These are phyloP conservation scores for Zangia roseola DNA, from an alignment of 768 basidiomycete genomes.

Conservation along the genomic window DNA sequence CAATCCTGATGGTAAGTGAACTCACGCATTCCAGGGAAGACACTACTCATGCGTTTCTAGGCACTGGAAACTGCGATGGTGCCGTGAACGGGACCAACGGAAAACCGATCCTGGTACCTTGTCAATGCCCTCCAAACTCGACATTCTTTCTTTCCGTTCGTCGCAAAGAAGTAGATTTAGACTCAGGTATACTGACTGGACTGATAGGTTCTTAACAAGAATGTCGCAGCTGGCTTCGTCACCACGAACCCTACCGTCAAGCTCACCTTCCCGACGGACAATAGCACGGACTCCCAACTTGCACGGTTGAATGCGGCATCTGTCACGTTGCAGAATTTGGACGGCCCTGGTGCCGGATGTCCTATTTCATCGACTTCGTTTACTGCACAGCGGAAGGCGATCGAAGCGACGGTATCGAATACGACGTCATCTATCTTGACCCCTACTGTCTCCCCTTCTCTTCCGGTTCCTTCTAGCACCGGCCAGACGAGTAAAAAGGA, in stretches of 20 bases:
- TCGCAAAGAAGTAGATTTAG: background rate
- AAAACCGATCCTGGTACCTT: conserved; percentile 58
- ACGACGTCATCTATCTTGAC: background rate
- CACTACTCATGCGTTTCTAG: conserved; percentile 11
- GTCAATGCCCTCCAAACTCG: conserved; percentile 60
- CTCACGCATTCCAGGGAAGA: background rate
- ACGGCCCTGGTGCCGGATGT: conserved; percentile 66
- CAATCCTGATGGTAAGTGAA: conserved; percentile 57
- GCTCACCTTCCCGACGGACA: conserved; percentile 63
- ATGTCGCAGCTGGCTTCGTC: conserved; percentile 60
- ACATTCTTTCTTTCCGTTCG: conserved; percentile 49
- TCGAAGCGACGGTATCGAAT: conserved; percentile 16
- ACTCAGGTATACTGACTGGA: background rate
- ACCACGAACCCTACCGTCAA: conserved; percentile 62
- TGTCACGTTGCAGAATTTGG: conserved; percentile 72
- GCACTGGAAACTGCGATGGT: conserved; percentile 73
- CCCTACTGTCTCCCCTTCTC: conserved; percentile 1
- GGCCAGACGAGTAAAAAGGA: background rate
- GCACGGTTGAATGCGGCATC: conserved; percentile 58
- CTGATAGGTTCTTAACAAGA: conserved; percentile 41
- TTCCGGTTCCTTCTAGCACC: background rate
- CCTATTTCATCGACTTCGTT: conserved; percentile 67
- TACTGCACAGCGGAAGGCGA: conserved; percentile 34
- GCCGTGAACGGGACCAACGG: conserved; percentile 56
- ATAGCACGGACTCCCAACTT: conserved; percentile 48